Conservation (phyloP, 2,329 filamentous ascomycete species). For the Botryotinia globosa region DNA sequence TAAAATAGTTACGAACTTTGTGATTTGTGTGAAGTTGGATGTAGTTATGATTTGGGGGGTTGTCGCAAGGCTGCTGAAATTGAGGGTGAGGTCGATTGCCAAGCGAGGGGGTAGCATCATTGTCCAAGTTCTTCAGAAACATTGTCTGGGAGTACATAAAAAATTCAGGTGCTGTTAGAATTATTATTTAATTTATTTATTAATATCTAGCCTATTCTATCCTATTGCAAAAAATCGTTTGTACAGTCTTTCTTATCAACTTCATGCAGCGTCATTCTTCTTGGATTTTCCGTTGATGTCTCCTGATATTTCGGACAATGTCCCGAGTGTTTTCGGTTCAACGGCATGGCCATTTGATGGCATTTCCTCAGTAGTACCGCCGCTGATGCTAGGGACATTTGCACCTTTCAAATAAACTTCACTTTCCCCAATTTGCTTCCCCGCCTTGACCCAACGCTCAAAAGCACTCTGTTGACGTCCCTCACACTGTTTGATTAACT, state of each 20-base stretch:
- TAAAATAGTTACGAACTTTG: background rate
- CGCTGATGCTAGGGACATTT: conserved; percentile 30
- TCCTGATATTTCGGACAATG: conserved; percentile 5
- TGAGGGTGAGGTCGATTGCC: background rate
- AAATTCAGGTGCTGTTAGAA: background rate
- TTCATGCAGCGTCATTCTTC: background rate
- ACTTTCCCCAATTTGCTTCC: conserved; percentile 78
- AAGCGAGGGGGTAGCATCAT: conserved; percentile 5
- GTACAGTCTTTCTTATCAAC: background rate
- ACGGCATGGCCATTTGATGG: conserved; percentile 6
- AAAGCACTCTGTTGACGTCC: conserved; percentile 60
- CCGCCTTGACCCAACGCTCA: conserved; percentile 74
- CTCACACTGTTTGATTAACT: conserved; percentile 68
- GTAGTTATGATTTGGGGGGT: background rate
- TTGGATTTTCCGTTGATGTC: background rate
- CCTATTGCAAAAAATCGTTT: background rate
- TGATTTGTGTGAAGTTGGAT: background rate
- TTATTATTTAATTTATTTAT: background rate
- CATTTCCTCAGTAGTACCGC: conserved; percentile 10
- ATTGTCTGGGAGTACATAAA: background rate
- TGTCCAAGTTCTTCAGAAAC: background rate
- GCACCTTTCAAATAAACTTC: conserved; percentile 83
- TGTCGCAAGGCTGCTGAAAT: conserved; percentile 17
- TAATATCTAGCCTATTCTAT: conserved; percentile 1
- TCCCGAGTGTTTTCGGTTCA: conserved; percentile 3